A percentile compares a stretch with the other conserved stretches of the same genome.
These are phyloP conservation scores for Chaetomium strumarium DNA, from an alignment of 2,329 filamentous ascomycete species.

Conservation along the genomic window DNA sequence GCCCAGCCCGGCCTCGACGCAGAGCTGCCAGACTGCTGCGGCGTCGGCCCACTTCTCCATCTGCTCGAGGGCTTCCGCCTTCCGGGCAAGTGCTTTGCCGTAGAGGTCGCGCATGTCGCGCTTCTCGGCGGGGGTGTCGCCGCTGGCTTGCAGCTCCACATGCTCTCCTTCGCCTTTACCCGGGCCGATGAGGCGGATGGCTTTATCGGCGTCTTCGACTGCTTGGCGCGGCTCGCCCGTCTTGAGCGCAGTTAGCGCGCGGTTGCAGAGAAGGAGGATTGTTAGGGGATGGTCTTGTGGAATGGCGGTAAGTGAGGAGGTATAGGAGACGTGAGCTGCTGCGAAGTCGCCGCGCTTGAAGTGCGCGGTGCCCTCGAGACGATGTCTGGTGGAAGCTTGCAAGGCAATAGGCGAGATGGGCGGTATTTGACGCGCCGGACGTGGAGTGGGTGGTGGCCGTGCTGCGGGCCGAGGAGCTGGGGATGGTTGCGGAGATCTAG, in stretches of 20 bases:
- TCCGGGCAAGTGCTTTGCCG: conserved; percentile 87
- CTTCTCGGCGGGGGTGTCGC: conserved; percentile 45
- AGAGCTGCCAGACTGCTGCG: conserved; percentile 69
- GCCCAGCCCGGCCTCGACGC: conserved; percentile 81
- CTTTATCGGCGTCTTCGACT: conserved; percentile 75
- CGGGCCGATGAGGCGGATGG: conserved; percentile 72
- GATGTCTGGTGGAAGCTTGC: conserved; percentile 69
- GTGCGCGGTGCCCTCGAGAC: conserved; percentile 74
- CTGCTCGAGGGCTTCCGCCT: conserved; percentile 91
- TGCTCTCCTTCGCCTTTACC: conserved; percentile 73
- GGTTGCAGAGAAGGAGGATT: conserved; percentile 88
- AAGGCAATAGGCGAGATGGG: conserved; percentile 62
- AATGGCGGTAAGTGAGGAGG: conserved; percentile 66
- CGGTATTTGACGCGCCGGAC: conserved; percentile 56
- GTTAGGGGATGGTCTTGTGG: conserved; percentile 74
- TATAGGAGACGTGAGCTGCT: conserved; percentile 76
- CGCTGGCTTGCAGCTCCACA: conserved; percentile 60
- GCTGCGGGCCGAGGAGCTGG: conserved; percentile 23
- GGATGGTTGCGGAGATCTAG: conserved; percentile 36
- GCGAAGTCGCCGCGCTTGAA: conserved; percentile 95
- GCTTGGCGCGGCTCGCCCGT: conserved; percentile 87
- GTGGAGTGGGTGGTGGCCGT: conserved; percentile 31
- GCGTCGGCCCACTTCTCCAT: conserved; percentile 93
- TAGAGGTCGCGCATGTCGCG: conserved; percentile 92
- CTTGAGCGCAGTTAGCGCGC: conserved; percentile 83